These are phyloP conservation scores for Wakefieldia striispora DNA, from an alignment of 768 basidiomycete species.

Conservation along the genomic window DNA sequence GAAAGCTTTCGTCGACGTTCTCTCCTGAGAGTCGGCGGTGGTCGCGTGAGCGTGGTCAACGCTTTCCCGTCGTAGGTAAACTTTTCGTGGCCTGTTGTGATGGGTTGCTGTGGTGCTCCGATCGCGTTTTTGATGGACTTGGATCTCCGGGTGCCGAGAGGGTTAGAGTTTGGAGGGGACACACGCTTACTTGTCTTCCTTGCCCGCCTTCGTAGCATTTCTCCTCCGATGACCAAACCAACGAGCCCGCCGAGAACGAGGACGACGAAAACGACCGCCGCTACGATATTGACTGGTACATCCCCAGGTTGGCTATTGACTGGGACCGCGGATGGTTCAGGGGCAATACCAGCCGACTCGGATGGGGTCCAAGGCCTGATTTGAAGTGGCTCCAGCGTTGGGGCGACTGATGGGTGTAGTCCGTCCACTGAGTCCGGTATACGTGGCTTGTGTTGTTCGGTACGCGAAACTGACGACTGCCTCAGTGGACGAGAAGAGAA, in stretches of 20 bases:
- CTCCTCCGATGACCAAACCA: slow-evolving; percentile 27
- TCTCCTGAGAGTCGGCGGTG: slow-evolving; percentile 10
- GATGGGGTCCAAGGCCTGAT: slow-evolving; percentile 4
- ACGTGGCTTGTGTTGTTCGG: slow-evolving; percentile 7
- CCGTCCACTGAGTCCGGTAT: not conserved
- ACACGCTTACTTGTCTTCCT: not conserved
- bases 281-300: slow-evolving; percentile 21
- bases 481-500: slow-evolving; percentile 2
- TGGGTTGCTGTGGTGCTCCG: not conserved
- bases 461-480: not conserved
- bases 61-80: slow-evolving; percentile 15
- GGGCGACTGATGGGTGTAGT: slow-evolving; percentile 7
- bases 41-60: slow-evolving; percentile 10
- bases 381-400: slow-evolving; percentile 3
- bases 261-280: slow-evolving; percentile 20
- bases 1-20: slow-evolving; percentile 15
- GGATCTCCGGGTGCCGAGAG: slow-evolving; percentile 6
- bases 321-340: slow-evolving; percentile 6
- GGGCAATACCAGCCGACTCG: slow-evolving; percentile 1
- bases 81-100: slow-evolving; percentile 1
- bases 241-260: slow-evolving; percentile 29
- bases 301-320: slow-evolving; percentile 1
- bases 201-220: slow-evolving; percentile 21
- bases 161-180: not conserved
- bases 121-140: not conserved